Evolutionary conservation across 331 rosid species (phyloP).

Genomic region (Acacia pycnantha): DNA sequence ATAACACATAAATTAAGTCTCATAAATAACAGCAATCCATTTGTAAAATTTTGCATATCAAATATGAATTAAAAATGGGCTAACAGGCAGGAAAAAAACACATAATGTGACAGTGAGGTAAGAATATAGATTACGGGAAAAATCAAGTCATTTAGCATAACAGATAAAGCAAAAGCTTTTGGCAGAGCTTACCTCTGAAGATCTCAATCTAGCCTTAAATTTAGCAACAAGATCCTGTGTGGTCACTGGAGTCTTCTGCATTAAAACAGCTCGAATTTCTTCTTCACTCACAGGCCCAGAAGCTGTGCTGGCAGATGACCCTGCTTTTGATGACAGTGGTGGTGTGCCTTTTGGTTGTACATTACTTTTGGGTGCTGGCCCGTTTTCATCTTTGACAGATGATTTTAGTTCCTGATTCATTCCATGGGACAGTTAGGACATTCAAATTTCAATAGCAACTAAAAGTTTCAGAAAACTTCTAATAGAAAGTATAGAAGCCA

Average conservation of each 20-base stretch:
- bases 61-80: slow-evolving; percentile 4
- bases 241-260: slow-evolving; percentile 79
- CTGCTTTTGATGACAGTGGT: slow-evolving; percentile 43
- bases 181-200: slow-evolving; percentile 52
- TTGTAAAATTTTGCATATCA: slow-evolving; percentile 9
- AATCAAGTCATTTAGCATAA: slow-evolving; percentile 4
- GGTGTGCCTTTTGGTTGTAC: slow-evolving; percentile 56
- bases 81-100: not conserved
- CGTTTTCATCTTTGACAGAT: slow-evolving; percentile 55
- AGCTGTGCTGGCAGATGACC: slow-evolving; percentile 42
- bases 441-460: slow-evolving; percentile 13
- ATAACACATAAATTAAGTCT: not conserved
- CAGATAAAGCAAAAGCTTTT: slow-evolving; percentile 14
- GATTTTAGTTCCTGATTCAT: slow-evolving; percentile 66
- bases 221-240: slow-evolving; percentile 91
- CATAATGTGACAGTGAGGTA: not conserved
- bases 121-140: slow-evolving; percentile 8
- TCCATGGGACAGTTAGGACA: slow-evolving; percentile 23
- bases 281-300: slow-evolving; percentile 88
- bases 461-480: not conserved
- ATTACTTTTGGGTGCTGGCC: slow-evolving; percentile 49
- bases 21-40: slow-evolving; percentile 3
- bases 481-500: slow-evolving; percentile 14
- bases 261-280: slow-evolving; percentile 82
- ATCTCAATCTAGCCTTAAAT: slow-evolving; percentile 77